These are phyloP conservation scores for Isabelozyma pseudorhagii DNA, from an alignment of 805 yeast genomes.

Conservation along the genomic window DNA sequence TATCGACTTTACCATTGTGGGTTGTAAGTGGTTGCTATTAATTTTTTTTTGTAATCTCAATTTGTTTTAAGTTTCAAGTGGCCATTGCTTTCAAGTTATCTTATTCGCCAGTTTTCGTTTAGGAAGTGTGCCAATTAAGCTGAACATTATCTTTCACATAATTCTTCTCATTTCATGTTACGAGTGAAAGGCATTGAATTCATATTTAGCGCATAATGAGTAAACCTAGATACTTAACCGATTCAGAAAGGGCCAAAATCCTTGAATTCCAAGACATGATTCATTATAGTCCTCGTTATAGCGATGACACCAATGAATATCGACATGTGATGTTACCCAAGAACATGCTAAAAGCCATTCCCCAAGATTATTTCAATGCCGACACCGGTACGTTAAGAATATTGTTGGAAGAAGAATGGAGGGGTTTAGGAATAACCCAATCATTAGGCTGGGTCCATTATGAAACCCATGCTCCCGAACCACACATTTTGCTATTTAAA, in stretches of 20 bases:
- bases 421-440: constrained; percentile 96
- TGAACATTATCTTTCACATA: background rate
- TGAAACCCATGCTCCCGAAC: constrained; percentile 98
- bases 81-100: too few species aligned
- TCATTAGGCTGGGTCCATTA: constrained; percentile 97
- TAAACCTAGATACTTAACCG: constrained; percentile 72
- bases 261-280: constrained; percentile 91
- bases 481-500: constrained; percentile 84
- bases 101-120: too few species aligned
- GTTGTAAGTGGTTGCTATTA: too few species aligned
- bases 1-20: too few species aligned
- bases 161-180: background rate
- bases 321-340: constrained; percentile 97
- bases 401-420: constrained; percentile 94
- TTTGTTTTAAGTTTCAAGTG: too few species aligned
- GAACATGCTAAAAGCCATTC: constrained; percentile 89
- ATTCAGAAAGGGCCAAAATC: constrained; percentile 79
- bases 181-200: background rate
- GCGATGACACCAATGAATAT: constrained; percentile 89
- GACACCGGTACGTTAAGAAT: constrained; percentile 93
- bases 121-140: too few species aligned
- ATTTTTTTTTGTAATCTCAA: too few species aligned
- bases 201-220: constrained; percentile 17
- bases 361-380: constrained; percentile 88
- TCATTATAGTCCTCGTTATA: constrained; percentile 90